These are phyloP conservation scores for Metschnikowia similis DNA, from an alignment of 805 yeast species.

Conservation along the genomic window DNA sequence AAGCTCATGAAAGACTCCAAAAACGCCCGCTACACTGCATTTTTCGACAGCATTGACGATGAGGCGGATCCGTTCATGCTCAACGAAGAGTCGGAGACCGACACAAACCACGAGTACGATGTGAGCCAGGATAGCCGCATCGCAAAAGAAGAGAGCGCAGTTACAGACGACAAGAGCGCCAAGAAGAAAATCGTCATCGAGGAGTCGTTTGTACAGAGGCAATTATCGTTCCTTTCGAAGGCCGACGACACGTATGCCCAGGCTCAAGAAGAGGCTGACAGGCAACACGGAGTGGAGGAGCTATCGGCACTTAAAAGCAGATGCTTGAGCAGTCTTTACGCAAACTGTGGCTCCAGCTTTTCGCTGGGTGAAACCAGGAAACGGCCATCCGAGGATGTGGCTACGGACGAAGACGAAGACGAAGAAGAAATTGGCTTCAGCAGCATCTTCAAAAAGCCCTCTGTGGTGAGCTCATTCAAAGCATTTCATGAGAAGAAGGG, in stretches of 20 bases:
- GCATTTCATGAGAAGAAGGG: conserved; percentile 34
- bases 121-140: background rate
- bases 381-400: conserved; percentile 10
- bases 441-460: conserved; percentile 42
- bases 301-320: conserved; percentile 42
- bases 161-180: conserved; percentile 23
- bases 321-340: conserved; percentile 31
- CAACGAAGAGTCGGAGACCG: conserved; percentile 25
- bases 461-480: conserved; percentile 46
- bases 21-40: conserved; percentile 59
- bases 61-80: conserved; percentile 30
- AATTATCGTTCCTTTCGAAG: conserved; percentile 48
- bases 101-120: conserved; percentile 17
- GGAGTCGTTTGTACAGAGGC: conserved; percentile 52
- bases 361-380: conserved; percentile 8
- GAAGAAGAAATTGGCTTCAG: conserved; percentile 33
- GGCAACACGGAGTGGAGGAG: conserved; percentile 43
- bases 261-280: conserved; percentile 27
- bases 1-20: conserved; percentile 41
- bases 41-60: conserved; percentile 60
- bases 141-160: conserved; percentile 11
- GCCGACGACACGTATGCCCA: conserved; percentile 30
- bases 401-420: conserved; percentile 24
- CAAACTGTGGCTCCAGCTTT: conserved; percentile 8
- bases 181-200: conserved; percentile 37